A percentile compares a stretch with the other conserved stretches of the same genome.
These are phyloP conservation scores for Sporisorium iseilematis-ciliati DNA, from an alignment of 1,284 basidiomycete species.

Conservation along the genomic window DNA sequence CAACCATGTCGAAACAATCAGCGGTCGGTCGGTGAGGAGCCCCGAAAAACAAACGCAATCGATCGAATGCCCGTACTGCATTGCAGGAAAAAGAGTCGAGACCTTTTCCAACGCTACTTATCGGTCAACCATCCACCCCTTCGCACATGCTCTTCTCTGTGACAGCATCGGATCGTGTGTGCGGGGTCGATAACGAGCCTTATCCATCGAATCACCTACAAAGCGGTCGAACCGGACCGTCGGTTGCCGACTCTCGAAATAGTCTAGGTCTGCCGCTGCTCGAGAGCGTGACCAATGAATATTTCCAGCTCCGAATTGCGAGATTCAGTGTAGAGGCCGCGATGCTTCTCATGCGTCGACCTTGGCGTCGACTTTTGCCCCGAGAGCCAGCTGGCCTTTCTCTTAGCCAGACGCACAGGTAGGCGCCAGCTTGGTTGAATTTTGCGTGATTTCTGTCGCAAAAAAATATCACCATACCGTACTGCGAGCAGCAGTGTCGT, in stretches of 20 bases:
- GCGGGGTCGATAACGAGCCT: not conserved
- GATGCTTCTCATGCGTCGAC: not conserved
- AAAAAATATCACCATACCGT: too few species aligned
- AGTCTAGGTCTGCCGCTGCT: not conserved
- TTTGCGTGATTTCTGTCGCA: too few species aligned
- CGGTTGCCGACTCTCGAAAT: not conserved
- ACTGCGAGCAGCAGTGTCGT: not conserved
- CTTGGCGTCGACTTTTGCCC: not conserved
- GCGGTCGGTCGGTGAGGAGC: too few species aligned
- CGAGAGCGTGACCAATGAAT: not conserved
- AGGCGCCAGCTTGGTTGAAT: too few species aligned
- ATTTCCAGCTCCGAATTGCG: not conserved
- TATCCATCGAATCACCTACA: not conserved
- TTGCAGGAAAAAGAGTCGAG: too few species aligned
- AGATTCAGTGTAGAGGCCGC: constrained; percentile 2
- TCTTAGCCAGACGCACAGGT: not conserved
- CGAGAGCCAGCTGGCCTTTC: too few species aligned
- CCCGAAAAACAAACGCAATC: too few species aligned
- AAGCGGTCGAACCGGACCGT: not conserved
- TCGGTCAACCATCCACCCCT: too few species aligned
- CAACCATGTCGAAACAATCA: too few species aligned
- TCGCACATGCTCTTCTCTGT: too few species aligned
- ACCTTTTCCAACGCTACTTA: too few species aligned
- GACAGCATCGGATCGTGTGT: not conserved
- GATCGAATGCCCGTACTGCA: too few species aligned